phyloP scores from a whole-genome alignment of 495 filamentous ascomycete species.

The Penicillium lividum region DNA sequence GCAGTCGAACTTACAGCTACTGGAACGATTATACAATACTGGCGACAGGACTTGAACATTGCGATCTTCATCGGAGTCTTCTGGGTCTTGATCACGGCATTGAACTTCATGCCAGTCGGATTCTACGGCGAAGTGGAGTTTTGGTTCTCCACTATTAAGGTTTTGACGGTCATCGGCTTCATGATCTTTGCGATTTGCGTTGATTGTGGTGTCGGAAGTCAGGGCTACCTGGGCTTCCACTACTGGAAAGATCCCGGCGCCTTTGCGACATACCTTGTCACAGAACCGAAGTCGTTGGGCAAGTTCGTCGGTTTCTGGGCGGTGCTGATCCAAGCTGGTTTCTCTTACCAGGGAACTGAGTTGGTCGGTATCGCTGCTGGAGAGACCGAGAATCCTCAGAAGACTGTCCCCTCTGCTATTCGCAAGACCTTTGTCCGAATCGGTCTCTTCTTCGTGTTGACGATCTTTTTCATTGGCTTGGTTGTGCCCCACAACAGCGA shows the following conservation, averaged over 20 bases:
- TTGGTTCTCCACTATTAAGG: conserved; percentile 60
- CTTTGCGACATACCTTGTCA: conserved; percentile 57
- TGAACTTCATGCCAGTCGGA: conserved; percentile 58
- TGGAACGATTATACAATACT: conserved; percentile 66
- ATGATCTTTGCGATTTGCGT: conserved; percentile 60
- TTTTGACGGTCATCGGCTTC: conserved; percentile 57
- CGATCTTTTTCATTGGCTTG: conserved; percentile 67
- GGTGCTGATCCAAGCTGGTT: conserved; percentile 52
- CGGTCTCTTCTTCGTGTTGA: conserved; percentile 64
- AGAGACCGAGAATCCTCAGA: conserved; percentile 63
- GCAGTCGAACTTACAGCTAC: conserved; percentile 68
- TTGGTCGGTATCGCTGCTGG: conserved; percentile 65
- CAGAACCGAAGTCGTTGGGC: conserved; percentile 55
- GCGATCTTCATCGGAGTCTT: conserved; percentile 68
- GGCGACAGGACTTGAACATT: conserved; percentile 55
- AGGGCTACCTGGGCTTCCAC: conserved; percentile 54
- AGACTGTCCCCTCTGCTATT: conserved; percentile 62
- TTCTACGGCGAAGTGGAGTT: conserved; percentile 58
- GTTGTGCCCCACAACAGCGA: conserved; percentile 53
- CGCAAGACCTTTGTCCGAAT: conserved; percentile 68
- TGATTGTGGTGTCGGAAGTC: conserved; percentile 56
- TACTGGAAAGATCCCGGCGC: conserved; percentile 65
- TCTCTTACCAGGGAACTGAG: conserved; percentile 66
- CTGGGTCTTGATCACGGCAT: conserved; percentile 58
- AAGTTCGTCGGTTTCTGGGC: conserved; percentile 39